phyloP scores from a whole-genome alignment of 805 yeast species.

The Saccharomycopsis babjevae region DNA sequence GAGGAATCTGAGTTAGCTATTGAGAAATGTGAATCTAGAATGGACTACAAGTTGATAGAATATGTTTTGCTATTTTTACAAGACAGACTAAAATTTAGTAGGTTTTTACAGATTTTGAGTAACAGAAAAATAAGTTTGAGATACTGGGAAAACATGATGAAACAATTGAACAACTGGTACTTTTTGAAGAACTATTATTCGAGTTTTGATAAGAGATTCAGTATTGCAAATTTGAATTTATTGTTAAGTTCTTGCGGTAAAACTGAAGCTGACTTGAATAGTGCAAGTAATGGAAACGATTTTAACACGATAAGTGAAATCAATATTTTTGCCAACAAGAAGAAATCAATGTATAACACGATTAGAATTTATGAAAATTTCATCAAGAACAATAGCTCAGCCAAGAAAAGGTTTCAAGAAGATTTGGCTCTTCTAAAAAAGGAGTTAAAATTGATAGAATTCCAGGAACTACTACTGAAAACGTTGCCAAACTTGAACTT shows the following conservation, averaged over 20 bases:
- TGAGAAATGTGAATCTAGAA: constrained; percentile 50
- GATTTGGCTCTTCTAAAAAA: constrained; percentile 35
- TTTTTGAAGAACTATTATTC: constrained; percentile 13
- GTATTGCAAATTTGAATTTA: constrained; percentile 34
- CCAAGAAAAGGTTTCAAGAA: constrained; percentile 21
- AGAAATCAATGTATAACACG: constrained; percentile 23
- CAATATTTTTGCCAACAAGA: constrained; percentile 23
- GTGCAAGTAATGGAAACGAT: constrained; percentile 22
- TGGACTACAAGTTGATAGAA: constrained; percentile 49
- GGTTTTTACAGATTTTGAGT: constrained; percentile 58
- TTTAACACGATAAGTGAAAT: constrained; percentile 4
- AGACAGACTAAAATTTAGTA: constrained; percentile 10
- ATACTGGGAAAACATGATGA: constrained; percentile 26
- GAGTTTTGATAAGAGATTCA: constrained; percentile 37
- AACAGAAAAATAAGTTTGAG: constrained; percentile 33
- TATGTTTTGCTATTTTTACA: constrained; percentile 44
- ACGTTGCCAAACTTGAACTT: constrained; percentile 32
- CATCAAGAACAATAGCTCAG: constrained; percentile 17
- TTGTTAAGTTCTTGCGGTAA: constrained; percentile 25
- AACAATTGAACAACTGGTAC: constrained; percentile 6
- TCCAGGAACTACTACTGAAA: constrained; percentile 34
- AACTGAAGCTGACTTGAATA: constrained; percentile 26
- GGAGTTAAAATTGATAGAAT: constrained; percentile 32
- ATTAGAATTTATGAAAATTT: constrained; percentile 27
- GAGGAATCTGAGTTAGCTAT: constrained; percentile 66